Evolutionary conservation across 345 rosid species (phyloP), one percentile per base, ranked within the genome.

Genomic region (Psidium friedrichsthalianum): DNA sequence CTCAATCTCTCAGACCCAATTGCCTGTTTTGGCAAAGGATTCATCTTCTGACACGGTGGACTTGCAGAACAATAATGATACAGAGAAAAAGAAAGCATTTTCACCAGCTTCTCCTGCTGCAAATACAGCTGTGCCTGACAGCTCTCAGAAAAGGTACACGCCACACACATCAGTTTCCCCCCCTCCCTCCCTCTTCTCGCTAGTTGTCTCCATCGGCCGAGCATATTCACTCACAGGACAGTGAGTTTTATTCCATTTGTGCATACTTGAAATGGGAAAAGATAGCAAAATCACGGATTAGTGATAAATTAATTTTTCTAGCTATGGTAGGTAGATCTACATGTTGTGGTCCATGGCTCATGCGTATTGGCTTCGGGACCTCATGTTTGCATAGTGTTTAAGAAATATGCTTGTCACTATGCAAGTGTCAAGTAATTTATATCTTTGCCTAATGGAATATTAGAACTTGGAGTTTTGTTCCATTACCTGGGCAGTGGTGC

Each of bases 81-180:
- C 56, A 27, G 25, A 89, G 89, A 91, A 89, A 82, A 82, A 42
- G 51, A 91, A 90, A 82, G 85, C 90, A 87, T 89, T 90, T 91
- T 87, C 91, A 36, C 47, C 47, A 69, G 80, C 47, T 69, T 69
- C 80, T 36, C 47, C 80, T 69, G 80, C 47, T 54, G 87, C 88
- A 84, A 83, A 86, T 86, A 87, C 93, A 91, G 92, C 93, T 89
- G 93, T 90, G 84, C 87, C 88, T 91, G 90, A 85, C 90, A 85
- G 83, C 87, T 93, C 95, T 84, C 95, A 92, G 94, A 94, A 94
- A 92, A 94, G 96, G 96, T 94, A 1, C 83, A 36, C 80, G 21
- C 47, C 10, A 7, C 78, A 3, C 78, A 69, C 78, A 32, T 36
- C 82, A 84, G 82, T 40, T 69, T 29, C n/a, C 74, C 36, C 13